These are phyloP conservation scores for Calycina herbarum DNA, from an alignment of 2,329 filamentous ascomycete species.

Conservation along the genomic window DNA sequence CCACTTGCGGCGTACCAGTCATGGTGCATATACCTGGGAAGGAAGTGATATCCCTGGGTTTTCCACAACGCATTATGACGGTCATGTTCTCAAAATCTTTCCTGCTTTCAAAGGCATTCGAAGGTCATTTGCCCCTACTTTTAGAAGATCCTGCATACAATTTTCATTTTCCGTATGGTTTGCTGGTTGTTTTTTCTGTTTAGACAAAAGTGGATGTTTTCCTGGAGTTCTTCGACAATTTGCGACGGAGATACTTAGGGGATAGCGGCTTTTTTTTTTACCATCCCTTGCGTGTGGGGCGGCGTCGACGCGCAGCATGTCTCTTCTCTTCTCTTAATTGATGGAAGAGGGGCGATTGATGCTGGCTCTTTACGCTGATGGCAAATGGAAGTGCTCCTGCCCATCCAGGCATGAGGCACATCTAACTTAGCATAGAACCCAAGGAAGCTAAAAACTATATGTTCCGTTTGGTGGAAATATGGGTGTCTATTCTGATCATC, in stretches of 20 bases:
- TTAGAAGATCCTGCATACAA: constrained; percentile 35
- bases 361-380: constrained; percentile 36
- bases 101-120: constrained; percentile 27
- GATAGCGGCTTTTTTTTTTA: constrained; percentile 28
- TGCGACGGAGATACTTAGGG: constrained; percentile 22
- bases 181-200: constrained; percentile 19
- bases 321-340: constrained; percentile 21
- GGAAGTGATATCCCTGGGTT: constrained; percentile 28
- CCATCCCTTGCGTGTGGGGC: constrained; percentile 31
- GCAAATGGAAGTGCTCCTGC: constrained; percentile 41
- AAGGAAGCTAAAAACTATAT: constrained; percentile 18
- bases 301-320: constrained; percentile 26
- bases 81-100: constrained; percentile 36
- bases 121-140: constrained; percentile 24
- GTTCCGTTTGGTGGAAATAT: constrained; percentile 23
- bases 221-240: constrained; percentile 24
- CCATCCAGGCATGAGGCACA: constrained; percentile 35
- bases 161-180: constrained; percentile 25
- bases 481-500: constrained; percentile 17
- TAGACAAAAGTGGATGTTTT: constrained; percentile 37
- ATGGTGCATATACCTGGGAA: constrained; percentile 36
- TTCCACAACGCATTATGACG: constrained; percentile 39
- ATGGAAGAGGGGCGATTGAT: constrained; percentile 26
- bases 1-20: constrained; percentile 36
- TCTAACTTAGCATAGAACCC: constrained; percentile 21